Conservation (phyloP, 495 filamentous ascomycete genomes). For the Penicillium daleae region DNA sequence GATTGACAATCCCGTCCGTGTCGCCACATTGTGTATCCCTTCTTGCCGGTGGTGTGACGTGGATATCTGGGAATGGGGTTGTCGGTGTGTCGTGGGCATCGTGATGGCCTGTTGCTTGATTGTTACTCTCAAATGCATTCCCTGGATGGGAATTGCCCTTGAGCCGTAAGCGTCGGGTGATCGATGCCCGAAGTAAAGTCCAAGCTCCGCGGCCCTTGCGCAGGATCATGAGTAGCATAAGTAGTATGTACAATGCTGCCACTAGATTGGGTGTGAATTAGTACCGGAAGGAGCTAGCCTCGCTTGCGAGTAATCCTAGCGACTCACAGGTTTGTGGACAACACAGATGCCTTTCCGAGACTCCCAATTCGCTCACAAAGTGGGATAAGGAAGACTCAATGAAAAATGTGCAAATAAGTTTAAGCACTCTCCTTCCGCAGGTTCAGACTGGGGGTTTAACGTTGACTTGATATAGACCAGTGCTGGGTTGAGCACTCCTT, state of each 20-base stretch:
- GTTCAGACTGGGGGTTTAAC: too few species aligned
- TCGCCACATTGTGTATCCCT: slow-evolving; percentile 15
- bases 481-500: neutral
- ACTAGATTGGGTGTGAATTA: neutral
- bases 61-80: neutral
- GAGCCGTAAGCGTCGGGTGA: slow-evolving; percentile 9
- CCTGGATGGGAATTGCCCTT: neutral
- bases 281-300: neutral
- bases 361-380: neutral
- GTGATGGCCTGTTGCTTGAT: neutral
- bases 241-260: neutral
- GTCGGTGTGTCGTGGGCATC: neutral
- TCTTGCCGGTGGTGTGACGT: neutral
- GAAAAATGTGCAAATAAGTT: neutral
- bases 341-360: neutral
- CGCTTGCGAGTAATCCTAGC: neutral
- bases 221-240: slow-evolving; percentile 18
- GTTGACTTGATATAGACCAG: neutral
- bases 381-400: neutral
- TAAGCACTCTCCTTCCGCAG: too few species aligned
- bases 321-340: neutral
- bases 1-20: slow-evolving; percentile 23
- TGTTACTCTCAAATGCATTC: neutral
- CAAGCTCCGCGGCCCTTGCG: slow-evolving; percentile 11
- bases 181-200: slow-evolving; percentile 11